Evolutionary conservation across 2,329 filamentous ascomycete species (phyloP), one percentile per base, ranked within the genome.

Genomic region (Neonectria neomacrospora): DNA sequence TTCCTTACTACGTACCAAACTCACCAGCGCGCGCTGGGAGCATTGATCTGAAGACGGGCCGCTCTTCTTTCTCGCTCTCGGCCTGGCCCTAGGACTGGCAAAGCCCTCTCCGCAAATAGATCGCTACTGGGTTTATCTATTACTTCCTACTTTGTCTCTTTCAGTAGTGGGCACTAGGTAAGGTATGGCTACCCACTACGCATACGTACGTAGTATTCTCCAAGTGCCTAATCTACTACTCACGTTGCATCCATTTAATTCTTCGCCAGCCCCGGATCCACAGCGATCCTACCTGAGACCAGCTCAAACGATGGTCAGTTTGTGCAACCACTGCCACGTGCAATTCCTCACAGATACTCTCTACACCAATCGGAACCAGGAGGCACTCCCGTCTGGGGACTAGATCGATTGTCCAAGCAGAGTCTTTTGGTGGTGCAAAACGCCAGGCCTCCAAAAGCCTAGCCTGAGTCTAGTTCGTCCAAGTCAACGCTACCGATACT

Each of bases 261-360:
- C 26, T 37, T 57, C 30, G 22, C 37, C 58, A 12, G 37, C 30
- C 55, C 44, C 12, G 20, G 51, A 23, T 41, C 56, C 61, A 64
- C 61, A 28, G 58, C 66, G 64, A 61, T 67, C 69, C 69, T 67
- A 70, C 60, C 69, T 71, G 63, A 73, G 71, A 72, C 70, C 66
- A 66, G 58, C 37, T 64, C 67, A 65, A 71, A 73, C 70, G 66
- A 63, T 66, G 56, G 63, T 63, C 60, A 61, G 66, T 64, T 68
- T 69, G 65, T 69, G 44, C 61, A 69, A 69, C 62, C 54, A 47
- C 54, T 65, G 64, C 71, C 69, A 73, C 71, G 71, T 73, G 71
- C 69, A 26, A 65, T 59, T 45, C 54, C 55, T 54, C 42, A 32
- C n/a, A 53, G 10, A 14, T 5, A 47, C 18, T 64, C 50, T n/a